A percentile compares a stretch with the other conserved stretches of the same genome.
phyloP scores from a whole-genome alignment of 495 filamentous ascomycete species.

The Xylaria sp. region DNA sequence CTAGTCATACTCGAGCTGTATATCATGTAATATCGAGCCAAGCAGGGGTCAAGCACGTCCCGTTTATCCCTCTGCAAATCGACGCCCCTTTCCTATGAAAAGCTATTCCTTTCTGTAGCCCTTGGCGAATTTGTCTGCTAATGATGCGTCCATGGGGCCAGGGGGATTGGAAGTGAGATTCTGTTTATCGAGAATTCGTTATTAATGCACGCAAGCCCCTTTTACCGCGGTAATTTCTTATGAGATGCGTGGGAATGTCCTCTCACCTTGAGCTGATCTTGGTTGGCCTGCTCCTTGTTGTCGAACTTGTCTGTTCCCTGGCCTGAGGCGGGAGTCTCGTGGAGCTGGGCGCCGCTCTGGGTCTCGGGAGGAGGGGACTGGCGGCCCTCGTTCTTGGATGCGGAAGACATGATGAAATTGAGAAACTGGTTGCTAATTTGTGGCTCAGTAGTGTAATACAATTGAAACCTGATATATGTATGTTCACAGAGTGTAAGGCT shows the following conservation, averaged over 20 bases:
- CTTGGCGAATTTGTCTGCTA: slow-evolving; percentile 68
- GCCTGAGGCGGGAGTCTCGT: slow-evolving; percentile 62
- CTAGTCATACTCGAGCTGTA: background rate
- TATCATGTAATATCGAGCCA: background rate
- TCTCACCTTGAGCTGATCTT: slow-evolving; percentile 55
- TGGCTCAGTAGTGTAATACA: slow-evolving; percentile 21
- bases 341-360: slow-evolving; percentile 69
- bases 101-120: background rate
- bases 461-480: background rate
- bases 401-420: slow-evolving; percentile 58
- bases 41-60: background rate
- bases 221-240: no score
- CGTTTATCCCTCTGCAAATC: background rate
- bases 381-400: slow-evolving; percentile 60
- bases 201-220: background rate
- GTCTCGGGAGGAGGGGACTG: slow-evolving; percentile 82
- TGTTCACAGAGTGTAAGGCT: background rate
- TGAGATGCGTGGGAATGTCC: background rate
- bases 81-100: background rate
- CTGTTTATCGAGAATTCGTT: slow-evolving; percentile 35
- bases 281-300: slow-evolving; percentile 57
- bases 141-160: slow-evolving; percentile 71
- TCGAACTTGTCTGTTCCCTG: slow-evolving; percentile 57
- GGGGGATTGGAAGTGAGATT: slow-evolving; percentile 70
- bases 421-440: slow-evolving; percentile 29